A percentile compares a stretch with the other conserved stretches of the same genome.
Conservation (phyloP, 345 rosid genomes). For the Ceriops decandra region DNA sequence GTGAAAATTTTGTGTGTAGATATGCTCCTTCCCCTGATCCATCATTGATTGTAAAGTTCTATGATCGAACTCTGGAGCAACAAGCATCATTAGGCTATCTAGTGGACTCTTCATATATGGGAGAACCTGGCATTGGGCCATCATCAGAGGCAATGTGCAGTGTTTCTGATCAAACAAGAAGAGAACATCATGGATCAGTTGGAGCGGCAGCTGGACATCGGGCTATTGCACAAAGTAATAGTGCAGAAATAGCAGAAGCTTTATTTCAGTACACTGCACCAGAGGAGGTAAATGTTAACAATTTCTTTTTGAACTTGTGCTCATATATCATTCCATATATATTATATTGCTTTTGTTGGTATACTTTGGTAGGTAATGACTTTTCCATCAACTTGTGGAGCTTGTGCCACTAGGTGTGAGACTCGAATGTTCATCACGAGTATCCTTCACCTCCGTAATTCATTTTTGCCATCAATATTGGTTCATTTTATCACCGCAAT, state of each 20-base stretch:
- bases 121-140: slow-evolving; percentile 35
- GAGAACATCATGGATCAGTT: slow-evolving; percentile 66
- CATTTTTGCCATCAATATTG: not conserved
- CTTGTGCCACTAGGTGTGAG: slow-evolving; percentile 43
- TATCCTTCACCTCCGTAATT: slow-evolving; percentile 34
- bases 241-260: slow-evolving; percentile 71
- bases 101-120: slow-evolving; percentile 46
- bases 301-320: not conserved
- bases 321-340: not conserved
- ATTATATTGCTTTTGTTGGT: slow-evolving; percentile 1
- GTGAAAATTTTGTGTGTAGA: slow-evolving; percentile 28
- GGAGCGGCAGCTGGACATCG: slow-evolving; percentile 86
- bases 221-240: slow-evolving; percentile 85
- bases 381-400: slow-evolving; percentile 57
- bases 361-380: slow-evolving; percentile 49
- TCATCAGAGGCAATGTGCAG: slow-evolving; percentile 28
- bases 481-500: not conserved
- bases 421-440: slow-evolving; percentile 62
- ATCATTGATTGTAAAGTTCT: slow-evolving; percentile 61
- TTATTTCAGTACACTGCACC: slow-evolving; percentile 78
- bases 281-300: slow-evolving; percentile 58
- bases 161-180: slow-evolving; percentile 28
- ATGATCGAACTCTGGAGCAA: slow-evolving; percentile 82
- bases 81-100: slow-evolving; percentile 73
- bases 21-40: slow-evolving; percentile 89